These are phyloP conservation scores for Eimeria maxima DNA, from an alignment of 169 alveolate genomes.

Conservation along the genomic window DNA sequence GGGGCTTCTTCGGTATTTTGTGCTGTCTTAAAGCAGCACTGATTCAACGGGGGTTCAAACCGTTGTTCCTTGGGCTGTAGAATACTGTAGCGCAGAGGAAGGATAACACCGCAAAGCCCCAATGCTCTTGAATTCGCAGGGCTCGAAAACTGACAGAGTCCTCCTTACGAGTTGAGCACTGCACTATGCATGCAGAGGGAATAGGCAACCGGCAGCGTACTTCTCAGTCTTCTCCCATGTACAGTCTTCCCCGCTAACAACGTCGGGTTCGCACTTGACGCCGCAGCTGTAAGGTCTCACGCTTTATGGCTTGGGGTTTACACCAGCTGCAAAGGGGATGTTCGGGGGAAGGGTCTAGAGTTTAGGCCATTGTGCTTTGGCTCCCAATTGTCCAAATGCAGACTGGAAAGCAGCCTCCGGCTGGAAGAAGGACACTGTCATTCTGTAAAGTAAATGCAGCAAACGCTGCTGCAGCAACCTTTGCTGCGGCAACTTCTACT, in stretches of 20 bases:
- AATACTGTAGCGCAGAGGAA: not conserved
- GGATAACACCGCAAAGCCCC: not conserved
- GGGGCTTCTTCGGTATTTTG: not conserved
- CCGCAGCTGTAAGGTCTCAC: not conserved
- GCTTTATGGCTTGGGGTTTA: not conserved
- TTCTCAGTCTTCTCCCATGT: not conserved
- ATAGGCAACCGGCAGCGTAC: not conserved
- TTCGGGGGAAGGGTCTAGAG: not conserved
- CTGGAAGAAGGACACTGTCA: not conserved
- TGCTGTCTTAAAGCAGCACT: not conserved
- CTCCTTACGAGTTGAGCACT: not conserved
- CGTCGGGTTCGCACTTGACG: not conserved
- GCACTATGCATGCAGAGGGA: not conserved
- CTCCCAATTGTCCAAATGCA: too few relatives aligned
- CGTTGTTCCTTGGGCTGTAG: not conserved
- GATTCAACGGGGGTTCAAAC: not conserved
- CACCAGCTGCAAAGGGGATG: not conserved
- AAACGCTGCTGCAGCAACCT: not conserved
- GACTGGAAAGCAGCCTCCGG: too few relatives aligned
- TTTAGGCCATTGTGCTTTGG: not conserved
- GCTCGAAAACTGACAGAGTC: not conserved
- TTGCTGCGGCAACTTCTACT: not conserved
- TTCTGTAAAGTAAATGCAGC: not conserved
- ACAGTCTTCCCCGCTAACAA: not conserved
- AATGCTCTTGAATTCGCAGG: not conserved